Conservation (phyloP, 2,329 filamentous ascomycete species). For the Fusarium papillatum region DNA sequence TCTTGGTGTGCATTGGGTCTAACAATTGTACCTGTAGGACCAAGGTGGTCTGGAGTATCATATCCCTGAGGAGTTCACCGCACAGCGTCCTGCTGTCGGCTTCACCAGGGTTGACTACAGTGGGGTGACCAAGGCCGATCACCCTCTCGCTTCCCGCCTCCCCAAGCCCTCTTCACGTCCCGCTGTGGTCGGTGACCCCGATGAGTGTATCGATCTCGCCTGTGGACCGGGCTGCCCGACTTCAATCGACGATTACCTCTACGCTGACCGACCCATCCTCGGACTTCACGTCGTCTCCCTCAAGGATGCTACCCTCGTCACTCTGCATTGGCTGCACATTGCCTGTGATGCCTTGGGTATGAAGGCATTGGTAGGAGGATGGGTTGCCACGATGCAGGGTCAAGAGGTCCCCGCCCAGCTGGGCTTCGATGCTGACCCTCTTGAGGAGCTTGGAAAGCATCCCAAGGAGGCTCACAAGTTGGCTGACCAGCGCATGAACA, state of each 20-base stretch:
- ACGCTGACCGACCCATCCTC: background rate
- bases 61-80: slow-evolving; percentile 10
- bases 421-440: background rate
- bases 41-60: slow-evolving; percentile 8
- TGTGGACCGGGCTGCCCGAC: slow-evolving; percentile 15
- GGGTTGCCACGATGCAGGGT: background rate
- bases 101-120: slow-evolving; percentile 15
- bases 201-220: background rate
- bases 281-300: background rate
- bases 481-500: slow-evolving; percentile 4
- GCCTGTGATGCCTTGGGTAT: background rate
- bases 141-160: slow-evolving; percentile 15
- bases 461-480: slow-evolving; percentile 5
- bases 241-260: background rate
- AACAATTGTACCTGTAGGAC: background rate
- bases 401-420: background rate
- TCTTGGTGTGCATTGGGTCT: background rate
- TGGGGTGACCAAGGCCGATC: slow-evolving; percentile 5
- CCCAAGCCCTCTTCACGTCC: slow-evolving; percentile 4
- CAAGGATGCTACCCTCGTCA: background rate
- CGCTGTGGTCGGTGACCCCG: background rate
- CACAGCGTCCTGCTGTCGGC: slow-evolving; percentile 5
- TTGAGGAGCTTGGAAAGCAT: slow-evolving; percentile 4
- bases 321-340: background rate
- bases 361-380: background rate